These are phyloP conservation scores for Skeletonema menzelii DNA, from an alignment of 108 stramenopile species.

Conservation along the genomic window DNA sequence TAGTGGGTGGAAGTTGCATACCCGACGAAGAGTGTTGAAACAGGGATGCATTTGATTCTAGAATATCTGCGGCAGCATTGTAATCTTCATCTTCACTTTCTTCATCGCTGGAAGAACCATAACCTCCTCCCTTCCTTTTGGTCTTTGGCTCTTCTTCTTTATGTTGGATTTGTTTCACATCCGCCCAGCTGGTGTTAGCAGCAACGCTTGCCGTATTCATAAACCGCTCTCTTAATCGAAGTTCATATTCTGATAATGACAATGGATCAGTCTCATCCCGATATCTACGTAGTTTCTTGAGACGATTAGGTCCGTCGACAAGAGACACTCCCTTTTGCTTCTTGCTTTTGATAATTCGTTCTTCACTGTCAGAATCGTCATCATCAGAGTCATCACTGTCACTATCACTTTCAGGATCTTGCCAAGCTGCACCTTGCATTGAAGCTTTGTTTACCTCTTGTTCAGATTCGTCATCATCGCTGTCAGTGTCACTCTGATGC, in stretches of 20 bases:
- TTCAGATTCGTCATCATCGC: slow-evolving; percentile 18
- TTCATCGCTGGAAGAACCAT: slow-evolving; percentile 22
- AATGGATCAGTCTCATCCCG: slow-evolving; percentile 52
- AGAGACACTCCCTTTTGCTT: slow-evolving; percentile 25
- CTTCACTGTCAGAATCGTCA: slow-evolving; percentile 40
- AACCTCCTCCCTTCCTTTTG: slow-evolving; percentile 24
- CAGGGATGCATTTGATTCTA: slow-evolving; percentile 41
- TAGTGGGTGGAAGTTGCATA: slow-evolving; percentile 57
- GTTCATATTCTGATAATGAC: slow-evolving; percentile 67
- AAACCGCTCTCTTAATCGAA: slow-evolving; percentile 71
- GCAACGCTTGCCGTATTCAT: slow-evolving; percentile 57
- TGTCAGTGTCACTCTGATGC: slow-evolving; percentile 16
- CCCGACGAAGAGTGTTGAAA: slow-evolving; percentile 26
- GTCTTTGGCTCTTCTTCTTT: slow-evolving; percentile 7
- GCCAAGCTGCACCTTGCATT: slow-evolving; percentile 42
- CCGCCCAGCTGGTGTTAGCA: slow-evolving; percentile 76
- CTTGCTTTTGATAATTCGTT: slow-evolving; percentile 11
- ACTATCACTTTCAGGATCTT: slow-evolving; percentile 22
- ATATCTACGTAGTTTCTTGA: slow-evolving; percentile 69
- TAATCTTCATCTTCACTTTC: slow-evolving; percentile 41
- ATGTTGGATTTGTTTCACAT: slow-evolving; percentile 17
- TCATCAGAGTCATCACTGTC: slow-evolving; percentile 23
- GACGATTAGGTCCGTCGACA: slow-evolving; percentile 48
- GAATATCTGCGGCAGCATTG: slow-evolving; percentile 20
- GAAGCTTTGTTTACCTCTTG: slow-evolving; percentile 18